phyloP scores from a whole-genome alignment of 106 monocot species.

The Platanthera guangdongensis region DNA sequence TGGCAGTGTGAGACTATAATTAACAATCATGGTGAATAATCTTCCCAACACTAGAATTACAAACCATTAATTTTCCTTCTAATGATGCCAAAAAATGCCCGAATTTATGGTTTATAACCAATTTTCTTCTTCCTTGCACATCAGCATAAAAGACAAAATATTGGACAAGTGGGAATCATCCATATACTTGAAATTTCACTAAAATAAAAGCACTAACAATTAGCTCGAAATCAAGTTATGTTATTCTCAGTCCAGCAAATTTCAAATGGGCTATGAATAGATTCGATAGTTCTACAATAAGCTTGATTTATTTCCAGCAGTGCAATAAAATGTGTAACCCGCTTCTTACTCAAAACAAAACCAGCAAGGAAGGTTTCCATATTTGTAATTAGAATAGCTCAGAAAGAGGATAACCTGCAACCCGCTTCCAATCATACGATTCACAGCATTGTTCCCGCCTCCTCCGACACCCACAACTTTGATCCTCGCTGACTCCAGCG shows the following conservation, averaged over 20 bases:
- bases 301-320: background rate
- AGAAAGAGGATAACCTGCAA: conserved; percentile 34
- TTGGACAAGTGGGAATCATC: background rate
- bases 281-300: background rate
- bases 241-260: background rate
- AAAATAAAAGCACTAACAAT: background rate
- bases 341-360: background rate
- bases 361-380: background rate
- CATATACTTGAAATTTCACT: background rate
- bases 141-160: background rate
- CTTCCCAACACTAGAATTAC: background rate
- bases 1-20: too few relatives aligned
- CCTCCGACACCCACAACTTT: conserved; percentile 95
- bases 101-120: background rate
- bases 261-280: background rate
- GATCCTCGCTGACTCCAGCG: conserved; percentile 45
- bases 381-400: background rate
- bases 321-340: background rate
- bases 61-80: background rate
- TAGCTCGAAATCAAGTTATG: background rate
- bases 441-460: conserved; percentile 97
- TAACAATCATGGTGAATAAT: background rate
- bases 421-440: conserved; percentile 95
- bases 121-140: background rate
- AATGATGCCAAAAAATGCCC: background rate